Conservation (phyloP, 345 rosid genomes). For the Theobroma cacao region DNA sequence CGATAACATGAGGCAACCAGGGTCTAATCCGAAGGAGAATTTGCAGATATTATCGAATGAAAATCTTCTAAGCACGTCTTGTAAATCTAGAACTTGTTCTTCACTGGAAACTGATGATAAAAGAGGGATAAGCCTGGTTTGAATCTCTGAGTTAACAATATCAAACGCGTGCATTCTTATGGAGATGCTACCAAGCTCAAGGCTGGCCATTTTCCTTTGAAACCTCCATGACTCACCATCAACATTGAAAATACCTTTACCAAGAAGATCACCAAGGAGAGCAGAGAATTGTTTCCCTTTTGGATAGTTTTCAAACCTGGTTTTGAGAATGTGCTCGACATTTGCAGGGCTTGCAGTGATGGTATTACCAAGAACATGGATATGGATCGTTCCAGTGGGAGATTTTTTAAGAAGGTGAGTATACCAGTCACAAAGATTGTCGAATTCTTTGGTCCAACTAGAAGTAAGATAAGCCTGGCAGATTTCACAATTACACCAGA, state of each 20-base stretch:
- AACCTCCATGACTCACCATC: constrained; percentile 70
- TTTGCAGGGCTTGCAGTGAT: constrained; percentile 57
- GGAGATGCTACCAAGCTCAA: constrained; percentile 54
- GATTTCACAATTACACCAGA: constrained; percentile 38
- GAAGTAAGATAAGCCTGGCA: constrained; percentile 33
- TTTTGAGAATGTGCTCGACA: constrained; percentile 60
- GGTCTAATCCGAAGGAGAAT: constrained; percentile 68
- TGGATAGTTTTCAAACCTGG: constrained; percentile 64
- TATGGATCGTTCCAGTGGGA: constrained; percentile 35
- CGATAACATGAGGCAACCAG: constrained; percentile 47
- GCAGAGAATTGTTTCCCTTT: constrained; percentile 61
- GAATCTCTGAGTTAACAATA: constrained; percentile 39
- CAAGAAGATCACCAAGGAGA: constrained; percentile 66
- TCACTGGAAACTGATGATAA: constrained; percentile 24
- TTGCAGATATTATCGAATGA: constrained; percentile 60
- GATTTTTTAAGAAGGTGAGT: constrained; percentile 42
- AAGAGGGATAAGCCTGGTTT: constrained; percentile 39
- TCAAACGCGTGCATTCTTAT: constrained; percentile 46
- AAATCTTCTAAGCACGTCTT: constrained; percentile 63
- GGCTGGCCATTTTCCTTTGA: constrained; percentile 62
- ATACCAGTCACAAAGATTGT: constrained; percentile 49
- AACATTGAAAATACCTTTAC: constrained; percentile 65
- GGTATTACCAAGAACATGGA: constrained; percentile 45
- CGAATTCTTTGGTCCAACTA: constrained; percentile 36
- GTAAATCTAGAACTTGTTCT: constrained; percentile 37